Evolutionary conservation across 179 eudicot species (phyloP), one percentile per base, ranked within the genome.

Genomic region (Dionaea muscipula): DNA sequence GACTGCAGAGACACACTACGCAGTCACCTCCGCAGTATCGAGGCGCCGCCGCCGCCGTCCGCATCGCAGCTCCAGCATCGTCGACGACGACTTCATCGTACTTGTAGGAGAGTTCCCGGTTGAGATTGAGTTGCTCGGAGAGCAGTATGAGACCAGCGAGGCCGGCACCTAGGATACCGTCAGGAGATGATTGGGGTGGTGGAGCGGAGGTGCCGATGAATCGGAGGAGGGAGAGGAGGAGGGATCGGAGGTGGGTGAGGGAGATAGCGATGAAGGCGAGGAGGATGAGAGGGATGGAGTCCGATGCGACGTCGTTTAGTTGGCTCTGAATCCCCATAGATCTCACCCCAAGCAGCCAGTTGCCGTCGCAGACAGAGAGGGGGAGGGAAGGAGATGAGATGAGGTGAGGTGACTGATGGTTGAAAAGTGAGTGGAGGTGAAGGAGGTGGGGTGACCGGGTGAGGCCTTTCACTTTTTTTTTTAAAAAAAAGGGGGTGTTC

Each of bases 1-100:
- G 21, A 27, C 64, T 39, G 58, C 66, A 65, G 56, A 81, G 40
- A 47, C 86, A 81, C 47, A 81, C 74, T 47, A 78, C 81, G 62
- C 86, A 75, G 21, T 65, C 72, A 7, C 70, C 23, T 2, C 53
- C 50, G 23, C 40, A 14, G 15, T 16, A 20, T 14, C 50, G 49
- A 3, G 28, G 49, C 60, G 60, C 22, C 5, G 36, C 36, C 36
- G 4, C 6, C 4, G 6, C 46, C 66, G 28, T 13, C 17, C 9
- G n/a, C 43, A 2, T 1, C 50, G 10, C 23, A 55, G 24, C 60
- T 21, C 0, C 19, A 18, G 9, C 2, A 21, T 4, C 50, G n/a
- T 11, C 50, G 26, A 11, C 50, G 7, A 11, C 25, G 1, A 11
- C 12, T 10, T 21, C 26, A 2, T 26, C 11, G 50, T 46, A 46